These are phyloP conservation scores for Pinus tabuliformis DNA, from an alignment of 75 land plant genomes.

Conservation along the genomic window DNA sequence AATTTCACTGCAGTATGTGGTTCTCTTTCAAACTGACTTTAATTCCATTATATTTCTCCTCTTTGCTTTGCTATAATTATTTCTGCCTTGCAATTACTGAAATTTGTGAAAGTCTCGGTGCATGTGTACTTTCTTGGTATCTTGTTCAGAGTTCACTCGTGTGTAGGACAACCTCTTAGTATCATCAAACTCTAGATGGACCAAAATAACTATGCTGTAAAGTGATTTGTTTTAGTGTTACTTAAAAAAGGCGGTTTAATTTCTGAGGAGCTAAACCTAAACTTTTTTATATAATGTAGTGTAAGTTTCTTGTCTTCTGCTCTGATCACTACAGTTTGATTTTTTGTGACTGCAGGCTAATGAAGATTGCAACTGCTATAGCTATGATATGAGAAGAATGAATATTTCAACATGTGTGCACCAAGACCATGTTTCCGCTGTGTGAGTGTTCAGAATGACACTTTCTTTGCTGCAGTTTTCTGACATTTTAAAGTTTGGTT, in stretches of 20 bases:
- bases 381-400: slow-evolving; percentile 81
- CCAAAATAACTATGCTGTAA: neutral
- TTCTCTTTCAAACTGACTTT: neutral
- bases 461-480: neutral
- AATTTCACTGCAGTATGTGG: slow-evolving; percentile 89
- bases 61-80: slow-evolving; percentile 1
- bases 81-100: neutral
- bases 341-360: slow-evolving; percentile 60
- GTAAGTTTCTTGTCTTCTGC: neutral
- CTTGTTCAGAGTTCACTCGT: neutral
- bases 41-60: neutral
- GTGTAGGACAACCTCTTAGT: neutral
- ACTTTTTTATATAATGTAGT: neutral
- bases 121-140: neutral
- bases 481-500: slow-evolving; percentile 5
- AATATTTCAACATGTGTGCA: slow-evolving; percentile 80
- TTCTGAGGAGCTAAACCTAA: neutral
- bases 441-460: slow-evolving; percentile 48
- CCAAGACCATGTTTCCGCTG: slow-evolving; percentile 93
- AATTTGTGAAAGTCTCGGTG: neutral
- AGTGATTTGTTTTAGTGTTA: neutral
- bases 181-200: neutral
- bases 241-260: neutral
- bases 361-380: slow-evolving; percentile 94
- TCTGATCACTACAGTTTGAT: neutral